Evolutionary conservation across 2,329 filamentous ascomycete species (phyloP).

Genomic region (Cercospora nicotianae): DNA sequence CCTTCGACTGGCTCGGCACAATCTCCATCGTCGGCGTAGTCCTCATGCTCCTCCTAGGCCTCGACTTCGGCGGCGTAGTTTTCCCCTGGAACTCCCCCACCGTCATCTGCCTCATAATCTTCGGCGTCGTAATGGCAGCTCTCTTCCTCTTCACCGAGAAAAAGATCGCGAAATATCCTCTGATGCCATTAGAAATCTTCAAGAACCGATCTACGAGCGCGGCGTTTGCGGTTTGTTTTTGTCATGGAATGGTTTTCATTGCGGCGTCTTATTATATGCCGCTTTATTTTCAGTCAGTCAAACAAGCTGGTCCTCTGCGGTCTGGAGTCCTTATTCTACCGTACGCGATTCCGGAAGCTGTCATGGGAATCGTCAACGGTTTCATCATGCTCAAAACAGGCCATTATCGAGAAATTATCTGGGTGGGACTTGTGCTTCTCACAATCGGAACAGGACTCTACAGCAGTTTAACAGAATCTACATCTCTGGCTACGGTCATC

Average conservation of each 20-base stretch:
- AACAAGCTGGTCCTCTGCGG: constrained; percentile 60
- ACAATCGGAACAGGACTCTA: constrained; percentile 52
- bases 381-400: constrained; percentile 54
- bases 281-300: constrained; percentile 70
- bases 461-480: constrained; percentile 41
- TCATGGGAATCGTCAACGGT: constrained; percentile 49
- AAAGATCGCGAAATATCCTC: constrained; percentile 62
- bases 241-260: constrained; percentile 59
- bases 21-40: constrained; percentile 53
- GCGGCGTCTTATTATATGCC: constrained; percentile 69
- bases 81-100: constrained; percentile 57
- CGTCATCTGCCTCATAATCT: constrained; percentile 56
- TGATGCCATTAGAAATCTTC: constrained; percentile 69
- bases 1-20: constrained; percentile 57
- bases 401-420: constrained; percentile 50
- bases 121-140: constrained; percentile 51
- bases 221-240: constrained; percentile 52
- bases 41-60: constrained; percentile 54
- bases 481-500: constrained; percentile 33
- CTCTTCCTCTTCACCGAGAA: constrained; percentile 63
- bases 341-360: constrained; percentile 50
- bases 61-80: constrained; percentile 55
- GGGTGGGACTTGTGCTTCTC: constrained; percentile 45
- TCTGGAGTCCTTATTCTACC: constrained; percentile 64
- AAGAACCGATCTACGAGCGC: constrained; percentile 57